These are phyloP conservation scores for Boletus albobrunnescens DNA, from an alignment of 1,284 basidiomycete species.

Conservation along the genomic window DNA sequence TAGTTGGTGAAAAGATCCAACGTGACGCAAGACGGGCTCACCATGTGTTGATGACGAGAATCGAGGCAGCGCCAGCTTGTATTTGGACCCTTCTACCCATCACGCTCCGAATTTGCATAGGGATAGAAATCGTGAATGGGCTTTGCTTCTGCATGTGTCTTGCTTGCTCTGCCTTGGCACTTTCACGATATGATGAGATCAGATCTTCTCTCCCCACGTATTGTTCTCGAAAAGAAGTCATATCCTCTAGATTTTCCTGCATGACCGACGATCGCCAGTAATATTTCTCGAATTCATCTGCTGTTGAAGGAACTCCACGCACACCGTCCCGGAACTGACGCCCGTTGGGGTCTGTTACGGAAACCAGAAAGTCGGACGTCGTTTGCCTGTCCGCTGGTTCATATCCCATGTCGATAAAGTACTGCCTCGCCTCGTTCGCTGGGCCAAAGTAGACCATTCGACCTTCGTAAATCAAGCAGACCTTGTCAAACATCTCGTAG, in stretches of 20 bases:
- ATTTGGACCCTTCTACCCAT: conserved; percentile 69
- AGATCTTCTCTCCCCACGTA: conserved; percentile 38
- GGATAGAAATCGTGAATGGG: conserved; percentile 48
- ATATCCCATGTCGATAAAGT: conserved; percentile 71
- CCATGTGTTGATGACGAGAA: conserved; percentile 38
- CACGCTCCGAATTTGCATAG: conserved; percentile 64
- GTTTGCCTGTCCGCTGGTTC: conserved; percentile 55
- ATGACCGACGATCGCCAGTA: conserved; percentile 34
- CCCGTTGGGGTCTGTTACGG: conserved; percentile 58
- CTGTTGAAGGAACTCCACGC: conserved; percentile 52
- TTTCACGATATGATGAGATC: conserved; percentile 43
- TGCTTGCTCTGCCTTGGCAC: conserved; percentile 51
- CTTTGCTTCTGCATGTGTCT: conserved; percentile 37
- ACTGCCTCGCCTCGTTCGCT: conserved; percentile 54
- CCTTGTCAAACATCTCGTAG: conserved; percentile 64
- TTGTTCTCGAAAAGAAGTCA: conserved; percentile 35
- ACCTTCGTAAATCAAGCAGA: conserved; percentile 67
- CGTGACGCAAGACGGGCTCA: conserved; percentile 15
- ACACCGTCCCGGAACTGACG: conserved; percentile 51
- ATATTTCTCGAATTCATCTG: conserved; percentile 54
- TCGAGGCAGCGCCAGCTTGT: conserved; percentile 50
- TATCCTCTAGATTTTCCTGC: conserved; percentile 33
- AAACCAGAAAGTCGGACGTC: conserved; percentile 64
- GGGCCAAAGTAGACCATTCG: conserved; percentile 71
- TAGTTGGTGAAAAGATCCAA: conserved; percentile 29